phyloP scores from a whole-genome alignment of 2,329 filamentous ascomycete genomes.

The Lizonia empirigonia region DNA sequence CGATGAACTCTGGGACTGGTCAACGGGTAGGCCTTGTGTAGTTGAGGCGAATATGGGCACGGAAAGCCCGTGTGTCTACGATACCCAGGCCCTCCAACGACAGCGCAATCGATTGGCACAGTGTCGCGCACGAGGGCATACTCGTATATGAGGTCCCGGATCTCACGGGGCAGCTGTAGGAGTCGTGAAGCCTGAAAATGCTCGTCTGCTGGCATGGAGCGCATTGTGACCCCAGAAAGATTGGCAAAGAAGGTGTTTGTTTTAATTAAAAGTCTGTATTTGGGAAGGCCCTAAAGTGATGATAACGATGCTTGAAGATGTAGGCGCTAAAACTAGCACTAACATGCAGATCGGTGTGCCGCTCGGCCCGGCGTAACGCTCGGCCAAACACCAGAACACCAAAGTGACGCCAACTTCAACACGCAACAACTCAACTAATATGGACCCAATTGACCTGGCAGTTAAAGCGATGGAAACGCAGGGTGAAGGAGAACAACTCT shows the following conservation, averaged over 20 bases:
- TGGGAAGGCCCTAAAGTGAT: background rate
- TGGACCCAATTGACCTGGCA: too few species aligned
- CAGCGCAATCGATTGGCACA: conserved; percentile 24
- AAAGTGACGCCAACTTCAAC: too few species aligned
- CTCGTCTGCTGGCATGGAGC: background rate
- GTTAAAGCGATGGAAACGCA: too few species aligned
- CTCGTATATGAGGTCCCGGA: conserved; percentile 30
- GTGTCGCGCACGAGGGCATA: conserved; percentile 22
- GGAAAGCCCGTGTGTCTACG: conserved; percentile 6
- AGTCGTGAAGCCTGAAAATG: background rate
- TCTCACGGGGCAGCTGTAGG: conserved; percentile 23
- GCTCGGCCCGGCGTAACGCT: too few species aligned
- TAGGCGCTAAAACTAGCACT: background rate
- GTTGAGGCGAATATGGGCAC: conserved; percentile 7
- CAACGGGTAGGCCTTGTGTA: conserved; percentile 18
- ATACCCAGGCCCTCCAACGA: conserved; percentile 4
- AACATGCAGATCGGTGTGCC: too few species aligned
- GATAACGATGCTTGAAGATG: conserved; percentile 3
- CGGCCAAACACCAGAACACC: too few species aligned
- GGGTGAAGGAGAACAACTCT: too few species aligned
- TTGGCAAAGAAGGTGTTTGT: background rate
- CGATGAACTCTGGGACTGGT: conserved; percentile 12
- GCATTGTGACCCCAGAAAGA: background rate
- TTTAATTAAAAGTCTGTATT: background rate
- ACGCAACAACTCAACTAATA: too few species aligned